Percentiles rank a stretch among this genome's conserved stretches.
Evolutionary conservation across 2,329 filamentous ascomycete species (phyloP).

Genomic region (Calcarisporium arbuscula): DNA sequence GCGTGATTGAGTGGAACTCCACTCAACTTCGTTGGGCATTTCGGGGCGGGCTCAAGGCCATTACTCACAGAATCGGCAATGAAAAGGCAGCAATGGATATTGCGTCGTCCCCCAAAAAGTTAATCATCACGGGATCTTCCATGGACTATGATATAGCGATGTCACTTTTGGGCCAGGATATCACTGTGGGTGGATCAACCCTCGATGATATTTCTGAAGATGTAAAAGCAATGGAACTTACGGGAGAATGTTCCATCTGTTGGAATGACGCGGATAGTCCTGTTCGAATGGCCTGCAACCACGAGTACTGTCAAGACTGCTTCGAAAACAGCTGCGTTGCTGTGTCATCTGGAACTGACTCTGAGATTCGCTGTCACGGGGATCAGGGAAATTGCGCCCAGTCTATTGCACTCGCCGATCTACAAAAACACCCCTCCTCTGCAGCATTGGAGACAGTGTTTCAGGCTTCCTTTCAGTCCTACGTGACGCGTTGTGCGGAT

Average conservation of each 20-base stretch:
- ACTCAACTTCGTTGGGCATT: conserved; percentile 22
- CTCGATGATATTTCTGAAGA: no score
- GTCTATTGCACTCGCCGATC: conserved; percentile 15
- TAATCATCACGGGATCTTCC: conserved; percentile 22
- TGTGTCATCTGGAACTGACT: background rate
- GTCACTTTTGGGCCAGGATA: no score
- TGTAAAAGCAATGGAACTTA: no score
- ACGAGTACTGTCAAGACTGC: conserved; percentile 36
- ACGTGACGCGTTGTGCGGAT: conserved; percentile 25
- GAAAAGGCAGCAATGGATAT: conserved; percentile 25
- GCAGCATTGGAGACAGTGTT: conserved; percentile 29
- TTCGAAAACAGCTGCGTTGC: conserved; percentile 26
- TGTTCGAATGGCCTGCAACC: conserved; percentile 27
- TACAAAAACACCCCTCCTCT: conserved; percentile 23
- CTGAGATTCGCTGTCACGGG: conserved; percentile 19
- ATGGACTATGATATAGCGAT: conserved; percentile 3
- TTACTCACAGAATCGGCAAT: conserved; percentile 18
- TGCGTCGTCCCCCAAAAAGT: conserved; percentile 17
- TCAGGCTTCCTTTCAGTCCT: conserved; percentile 25
- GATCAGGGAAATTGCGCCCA: conserved; percentile 16
- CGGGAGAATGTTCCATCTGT: conserved; percentile 26
- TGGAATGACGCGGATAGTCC: conserved; percentile 28
- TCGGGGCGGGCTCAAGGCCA: conserved; percentile 23
- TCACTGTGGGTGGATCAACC: no score
- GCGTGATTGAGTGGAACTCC: conserved; percentile 20